These are phyloP conservation scores for Aspergillus fructus DNA, from an alignment of 2,329 filamentous ascomycete species.

Conservation along the genomic window DNA sequence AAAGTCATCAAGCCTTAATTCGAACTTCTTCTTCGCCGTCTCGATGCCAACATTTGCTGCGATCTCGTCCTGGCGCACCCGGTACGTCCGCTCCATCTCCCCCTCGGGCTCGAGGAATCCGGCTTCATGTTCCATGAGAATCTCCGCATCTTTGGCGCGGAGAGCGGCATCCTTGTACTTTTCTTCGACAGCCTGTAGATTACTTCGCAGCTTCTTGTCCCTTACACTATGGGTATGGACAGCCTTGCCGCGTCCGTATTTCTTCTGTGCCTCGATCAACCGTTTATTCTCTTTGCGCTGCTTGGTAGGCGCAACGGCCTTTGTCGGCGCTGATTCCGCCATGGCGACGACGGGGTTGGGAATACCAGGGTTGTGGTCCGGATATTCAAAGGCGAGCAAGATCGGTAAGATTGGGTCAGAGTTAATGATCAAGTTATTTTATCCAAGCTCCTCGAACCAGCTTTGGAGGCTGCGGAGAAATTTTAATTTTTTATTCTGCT, in stretches of 20 bases:
- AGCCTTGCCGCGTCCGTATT: constrained; percentile 80
- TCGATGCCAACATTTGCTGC: constrained; percentile 70
- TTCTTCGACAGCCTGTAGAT: constrained; percentile 72
- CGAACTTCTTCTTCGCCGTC: constrained; percentile 89
- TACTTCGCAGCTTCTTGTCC: constrained; percentile 86
- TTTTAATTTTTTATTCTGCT: constrained; percentile 17
- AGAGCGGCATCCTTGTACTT: constrained; percentile 80
- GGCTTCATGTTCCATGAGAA: constrained; percentile 79
- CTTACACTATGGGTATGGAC: constrained; percentile 72
- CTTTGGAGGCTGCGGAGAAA: constrained; percentile 2
- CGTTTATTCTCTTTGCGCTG: constrained; percentile 41
- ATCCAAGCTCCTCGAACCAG: neutral
- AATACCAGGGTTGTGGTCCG: constrained; percentile 3
- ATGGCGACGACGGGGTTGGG: constrained; percentile 21
- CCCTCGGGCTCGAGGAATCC: constrained; percentile 87
- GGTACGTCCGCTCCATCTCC: constrained; percentile 88
- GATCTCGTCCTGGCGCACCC: constrained; percentile 87
- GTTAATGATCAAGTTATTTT: neutral
- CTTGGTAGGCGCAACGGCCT: constrained; percentile 30
- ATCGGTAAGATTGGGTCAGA: neutral
- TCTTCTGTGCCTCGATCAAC: constrained; percentile 60
- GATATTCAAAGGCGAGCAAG: neutral
- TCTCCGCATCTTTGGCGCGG: constrained; percentile 87
- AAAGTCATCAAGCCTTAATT: constrained; percentile 76
- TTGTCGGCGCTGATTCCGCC: constrained; percentile 28